Percentiles rank a stretch among this genome's conserved stretches.
Evolutionary conservation across 2,329 filamentous ascomycete genomes (phyloP).

Genomic region (Fusarium cyanostomum): DNA sequence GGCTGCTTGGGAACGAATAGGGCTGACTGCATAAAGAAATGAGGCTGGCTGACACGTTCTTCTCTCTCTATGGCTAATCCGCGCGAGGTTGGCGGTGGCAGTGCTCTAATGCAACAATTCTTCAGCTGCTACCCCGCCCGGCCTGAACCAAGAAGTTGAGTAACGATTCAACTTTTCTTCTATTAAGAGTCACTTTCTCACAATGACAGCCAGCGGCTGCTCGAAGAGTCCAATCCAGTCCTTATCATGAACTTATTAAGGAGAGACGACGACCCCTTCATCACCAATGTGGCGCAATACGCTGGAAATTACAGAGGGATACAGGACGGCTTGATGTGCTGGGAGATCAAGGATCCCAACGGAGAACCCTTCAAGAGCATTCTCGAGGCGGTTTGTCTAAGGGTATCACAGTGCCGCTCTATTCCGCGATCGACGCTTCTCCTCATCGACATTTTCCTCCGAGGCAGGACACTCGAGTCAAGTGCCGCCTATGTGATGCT

Average conservation of each 20-base stretch:
- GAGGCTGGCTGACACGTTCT: too few relatives aligned
- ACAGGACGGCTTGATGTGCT: neutral
- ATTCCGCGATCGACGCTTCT: neutral
- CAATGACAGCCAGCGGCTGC: neutral
- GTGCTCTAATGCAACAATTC: too few relatives aligned
- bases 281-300: neutral
- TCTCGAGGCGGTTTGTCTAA: neutral
- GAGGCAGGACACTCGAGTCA: neutral
- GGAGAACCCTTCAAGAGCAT: neutral
- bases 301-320: neutral
- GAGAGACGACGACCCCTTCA: neutral
- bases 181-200: too few relatives aligned
- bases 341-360: neutral
- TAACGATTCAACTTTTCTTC: too few relatives aligned
- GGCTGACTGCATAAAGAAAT: neutral
- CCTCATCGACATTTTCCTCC: neutral
- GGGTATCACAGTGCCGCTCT: neutral
- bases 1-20: neutral
- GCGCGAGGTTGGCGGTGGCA: too few relatives aligned
- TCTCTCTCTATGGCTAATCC: too few relatives aligned
- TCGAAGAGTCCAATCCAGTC: neutral
- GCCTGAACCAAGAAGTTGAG: too few relatives aligned
- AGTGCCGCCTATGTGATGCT: neutral
- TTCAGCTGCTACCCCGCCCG: too few relatives aligned
- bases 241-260: neutral